A percentile compares a stretch with the other conserved stretches of the same genome.
These are phyloP conservation scores for Pelargonium myrrhifolium DNA, from an alignment of 441 rosid genomes.

Conservation along the genomic window DNA sequence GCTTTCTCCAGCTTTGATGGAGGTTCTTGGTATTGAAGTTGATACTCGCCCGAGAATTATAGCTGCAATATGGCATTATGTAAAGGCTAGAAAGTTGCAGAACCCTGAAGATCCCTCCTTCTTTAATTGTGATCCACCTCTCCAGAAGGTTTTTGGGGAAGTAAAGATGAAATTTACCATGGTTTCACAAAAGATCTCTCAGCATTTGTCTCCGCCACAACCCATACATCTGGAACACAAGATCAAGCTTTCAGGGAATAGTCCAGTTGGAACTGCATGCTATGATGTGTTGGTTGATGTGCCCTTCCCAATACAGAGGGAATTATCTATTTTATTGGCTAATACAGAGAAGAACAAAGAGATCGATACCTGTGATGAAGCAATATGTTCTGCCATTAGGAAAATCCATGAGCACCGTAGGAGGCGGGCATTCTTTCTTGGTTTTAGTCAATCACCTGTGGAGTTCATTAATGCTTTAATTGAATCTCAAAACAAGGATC, in stretches of 20 bases:
- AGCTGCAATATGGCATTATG: slow-evolving; percentile 91
- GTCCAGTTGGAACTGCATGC: slow-evolving; percentile 74
- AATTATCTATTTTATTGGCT: slow-evolving; percentile 59
- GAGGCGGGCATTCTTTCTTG: slow-evolving; percentile 87
- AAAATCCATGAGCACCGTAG: slow-evolving; percentile 86
- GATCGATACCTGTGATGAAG: slow-evolving; percentile 83
- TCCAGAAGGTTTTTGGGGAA: slow-evolving; percentile 82
- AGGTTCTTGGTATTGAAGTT: slow-evolving; percentile 87
- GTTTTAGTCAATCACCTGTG: slow-evolving; percentile 90
- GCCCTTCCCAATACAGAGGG: slow-evolving; percentile 81
- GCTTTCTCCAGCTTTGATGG: slow-evolving; percentile 74
- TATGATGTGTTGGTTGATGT: slow-evolving; percentile 88
- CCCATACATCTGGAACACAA: slow-evolving; percentile 84
- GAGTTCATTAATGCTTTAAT: slow-evolving; percentile 83
- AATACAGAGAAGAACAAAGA: slow-evolving; percentile 85
- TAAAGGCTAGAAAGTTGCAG: slow-evolving; percentile 87
- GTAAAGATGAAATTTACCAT: slow-evolving; percentile 66
- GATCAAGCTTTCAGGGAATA: slow-evolving; percentile 80
- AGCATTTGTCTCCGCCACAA: slow-evolving; percentile 66
- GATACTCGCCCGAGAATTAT: slow-evolving; percentile 84
- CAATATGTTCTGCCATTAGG: slow-evolving; percentile 71
- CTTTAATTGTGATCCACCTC: slow-evolving; percentile 77
- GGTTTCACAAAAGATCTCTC: slow-evolving; percentile 80
- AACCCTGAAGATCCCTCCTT: slow-evolving; percentile 73
- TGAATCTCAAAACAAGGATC: slow-evolving; percentile 83